Base-by-base conservation (phyloP, 139 green algal genomes). In the Pseudopediastrum boryanum region DNA sequence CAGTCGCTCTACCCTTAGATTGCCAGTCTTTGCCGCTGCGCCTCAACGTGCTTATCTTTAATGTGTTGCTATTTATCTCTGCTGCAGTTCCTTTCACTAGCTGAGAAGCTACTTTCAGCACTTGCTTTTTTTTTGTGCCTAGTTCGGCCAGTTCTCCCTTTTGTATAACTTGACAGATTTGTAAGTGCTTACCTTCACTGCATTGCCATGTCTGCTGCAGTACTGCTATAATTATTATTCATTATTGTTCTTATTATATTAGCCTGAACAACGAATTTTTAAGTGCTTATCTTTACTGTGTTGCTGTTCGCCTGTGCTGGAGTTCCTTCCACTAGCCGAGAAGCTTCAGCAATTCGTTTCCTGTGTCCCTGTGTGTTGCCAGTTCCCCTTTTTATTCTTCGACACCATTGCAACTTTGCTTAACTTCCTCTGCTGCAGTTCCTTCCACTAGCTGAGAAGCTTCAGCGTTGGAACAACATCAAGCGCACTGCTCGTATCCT, bases 381-480 rank as follows among this genome's bases (percentile, higher is more conserved):
- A 58, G 25, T 12, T 38, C 59, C 16, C 59, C 12, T 12, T 12
- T 31, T 29, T 68, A 39, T 68, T 68, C 25, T 12, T 19, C 59
- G 19, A 21, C 59, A 21, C 19, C 59, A n/a, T n/a, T n/a, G n/a
- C n/a, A n/a, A 23, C 59, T n/a, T 12, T n/a, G 21, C 59, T 29
- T n/a, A 21, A n/a, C 59, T n/a, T 27, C 59, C 59, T 29, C 10
- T 5, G 5, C 13, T 76, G 68, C 48, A 76, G 71, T 8, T 71
- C 7, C 71, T 79, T 0, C 59, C 74, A 4, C 63, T 81, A 4
- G 46, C 42, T 36, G 64, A 82, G 76, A 82, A 76, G 51, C 65
- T 82, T 50, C 38, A 59, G 38, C 64, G 65, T 31, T 75, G 54
- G 64, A 36, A 59, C n/a, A 82, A 75, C 65, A 21, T 82, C 23